Base-by-base conservation (phyloP, 106 monocot species). In the Dioscorea dumetorum region DNA sequence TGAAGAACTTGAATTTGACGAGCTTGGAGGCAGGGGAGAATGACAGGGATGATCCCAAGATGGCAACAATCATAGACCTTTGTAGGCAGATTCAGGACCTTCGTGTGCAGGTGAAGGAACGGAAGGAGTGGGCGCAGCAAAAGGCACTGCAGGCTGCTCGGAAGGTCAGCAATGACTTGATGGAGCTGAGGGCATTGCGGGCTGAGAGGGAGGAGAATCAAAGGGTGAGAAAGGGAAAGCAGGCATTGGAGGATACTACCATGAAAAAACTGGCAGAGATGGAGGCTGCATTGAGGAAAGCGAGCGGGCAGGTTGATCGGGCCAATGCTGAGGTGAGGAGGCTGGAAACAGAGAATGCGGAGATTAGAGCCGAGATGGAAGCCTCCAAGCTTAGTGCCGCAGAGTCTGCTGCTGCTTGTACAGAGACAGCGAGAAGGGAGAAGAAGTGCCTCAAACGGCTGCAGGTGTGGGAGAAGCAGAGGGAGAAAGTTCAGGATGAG, bases 341-440 rank as follows among this genome's bases (percentile, higher is more conserved):
- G 72, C 62, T 92, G 34, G 82, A 99, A 69, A 64, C 76, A 2
- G 92, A 99, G 79, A 92, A 99, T 81, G 87, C 87, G 4, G 97
- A 92, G 78, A 87, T 99, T n/a, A 69, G 80, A 24, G 97, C 97
- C 0, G 92, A 92, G 81, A 85, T 99, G 90, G 92, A 87, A 74
- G 97, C 89, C 11, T 84, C 86, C 0, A 91, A 90, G 64, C 71
- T 91, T 63, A 92, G 84, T 34, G 87, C 85, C 0, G 77, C 88
- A 0, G 97, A 92, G 61, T 88, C 88, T 0, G 79, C 58, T 10
- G 69, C 14, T 53, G 71, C 71, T 1, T 79, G 82, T 48, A 22
- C 80, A 74, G 92, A 84, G 70, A 69, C 77, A 32, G 72, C 76
- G 0, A 92, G 72, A 76, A 79, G 81, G 74, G 92, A 92, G 76